Conservation (phyloP, 345 rosid genomes). For the Aquilaria malaccensis region DNA sequence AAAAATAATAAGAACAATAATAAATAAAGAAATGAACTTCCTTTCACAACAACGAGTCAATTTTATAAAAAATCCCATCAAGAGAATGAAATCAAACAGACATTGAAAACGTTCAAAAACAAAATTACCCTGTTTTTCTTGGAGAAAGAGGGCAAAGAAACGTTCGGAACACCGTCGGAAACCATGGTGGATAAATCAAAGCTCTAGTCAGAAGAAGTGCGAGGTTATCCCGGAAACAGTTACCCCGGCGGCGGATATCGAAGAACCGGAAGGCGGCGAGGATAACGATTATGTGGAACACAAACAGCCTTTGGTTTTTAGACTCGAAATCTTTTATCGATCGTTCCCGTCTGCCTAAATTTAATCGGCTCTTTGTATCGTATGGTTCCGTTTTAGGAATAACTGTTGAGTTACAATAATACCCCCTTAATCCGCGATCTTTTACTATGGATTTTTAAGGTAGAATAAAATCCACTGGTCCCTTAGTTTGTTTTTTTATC, state of each 20-base stretch:
- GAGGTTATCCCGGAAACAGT: neutral
- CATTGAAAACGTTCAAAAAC: neutral
- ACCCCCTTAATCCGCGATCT: too few relatives aligned
- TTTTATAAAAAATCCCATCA: neutral
- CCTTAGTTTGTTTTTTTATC: too few relatives aligned
- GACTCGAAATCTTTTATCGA: too few relatives aligned
- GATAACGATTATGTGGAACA: too few relatives aligned
- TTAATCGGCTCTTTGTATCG: too few relatives aligned
- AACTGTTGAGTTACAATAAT: too few relatives aligned
- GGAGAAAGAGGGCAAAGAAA: constrained; percentile 14
- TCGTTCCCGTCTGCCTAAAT: too few relatives aligned
- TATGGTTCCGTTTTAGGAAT: too few relatives aligned
- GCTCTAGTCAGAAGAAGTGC: neutral
- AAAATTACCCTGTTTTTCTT: constrained; percentile 27
- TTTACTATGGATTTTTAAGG: too few relatives aligned
- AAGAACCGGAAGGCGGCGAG: too few relatives aligned
- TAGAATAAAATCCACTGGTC: too few relatives aligned
- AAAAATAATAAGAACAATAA: neutral
- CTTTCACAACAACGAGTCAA: neutral
- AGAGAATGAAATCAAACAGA: neutral
- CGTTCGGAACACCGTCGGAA: constrained; percentile 27
- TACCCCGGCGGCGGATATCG: constrained; percentile 15
- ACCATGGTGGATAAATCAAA: constrained; percentile 19
- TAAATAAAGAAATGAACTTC: neutral
- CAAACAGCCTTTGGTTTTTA: too few relatives aligned